Percentiles rank a stretch among this genome's conserved stretches.
phyloP scores from a whole-genome alignment of 306 rosid species.

The Ceratonia siliqua region DNA sequence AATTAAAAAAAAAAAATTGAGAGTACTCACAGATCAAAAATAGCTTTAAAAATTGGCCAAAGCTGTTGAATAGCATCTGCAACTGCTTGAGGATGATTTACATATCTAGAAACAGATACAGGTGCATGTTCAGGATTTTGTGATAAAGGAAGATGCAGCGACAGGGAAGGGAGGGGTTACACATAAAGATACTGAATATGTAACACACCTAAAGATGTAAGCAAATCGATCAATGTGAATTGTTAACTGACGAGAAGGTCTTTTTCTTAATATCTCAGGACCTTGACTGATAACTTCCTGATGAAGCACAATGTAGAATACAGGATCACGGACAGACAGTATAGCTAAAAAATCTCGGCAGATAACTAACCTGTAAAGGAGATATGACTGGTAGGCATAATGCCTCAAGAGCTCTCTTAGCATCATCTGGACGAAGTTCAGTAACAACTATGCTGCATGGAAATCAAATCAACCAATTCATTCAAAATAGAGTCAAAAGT shows the following conservation, averaged over 20 bases:
- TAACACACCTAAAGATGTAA: constrained; percentile 84
- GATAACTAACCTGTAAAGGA: constrained; percentile 81
- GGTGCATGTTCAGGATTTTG: constrained; percentile 38
- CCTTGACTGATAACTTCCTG: constrained; percentile 93
- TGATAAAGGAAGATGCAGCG: neutral
- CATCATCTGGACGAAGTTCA: constrained; percentile 88
- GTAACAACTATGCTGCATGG: constrained; percentile 82
- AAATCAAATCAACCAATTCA: constrained; percentile 36
- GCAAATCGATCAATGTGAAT: constrained; percentile 96
- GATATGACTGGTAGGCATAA: constrained; percentile 88
- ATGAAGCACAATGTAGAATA: constrained; percentile 36
- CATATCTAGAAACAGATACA: constrained; percentile 65
- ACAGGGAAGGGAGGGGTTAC: constrained; percentile 7
- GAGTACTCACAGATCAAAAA: constrained; percentile 89
- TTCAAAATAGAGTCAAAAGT: constrained; percentile 30
- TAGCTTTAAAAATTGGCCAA: constrained; percentile 96
- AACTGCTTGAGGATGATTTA: constrained; percentile 92
- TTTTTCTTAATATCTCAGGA: constrained; percentile 74
- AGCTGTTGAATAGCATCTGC: constrained; percentile 94
- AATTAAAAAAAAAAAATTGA: constrained; percentile 23
- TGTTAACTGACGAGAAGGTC: constrained; percentile 84
- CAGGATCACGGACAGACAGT: constrained; percentile 31
- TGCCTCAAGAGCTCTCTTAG: constrained; percentile 87
- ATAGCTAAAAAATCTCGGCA: constrained; percentile 4
- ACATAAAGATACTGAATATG: constrained; percentile 20